Base-by-base conservation (phyloP, 73 alveolate species). In the Paramecium caudatum region DNA sequence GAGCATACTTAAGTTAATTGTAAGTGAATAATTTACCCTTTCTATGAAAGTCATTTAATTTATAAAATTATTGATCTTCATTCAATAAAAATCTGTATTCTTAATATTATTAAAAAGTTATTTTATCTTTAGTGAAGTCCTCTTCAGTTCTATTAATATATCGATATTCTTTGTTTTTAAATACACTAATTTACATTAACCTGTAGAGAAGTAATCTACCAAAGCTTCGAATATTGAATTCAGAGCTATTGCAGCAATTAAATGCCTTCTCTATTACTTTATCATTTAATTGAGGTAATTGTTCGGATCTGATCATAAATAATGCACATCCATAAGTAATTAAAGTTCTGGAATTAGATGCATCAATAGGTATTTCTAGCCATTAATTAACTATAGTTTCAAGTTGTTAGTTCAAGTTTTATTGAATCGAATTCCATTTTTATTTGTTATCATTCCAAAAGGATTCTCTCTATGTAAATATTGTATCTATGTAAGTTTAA, bases 141-240 rank as follows among this genome's bases (percentile, higher is more conserved):
- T 65, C 50, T 1, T 3, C 48, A 4, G 27, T 36, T 33, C 47
- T 36, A 3, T 4, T 3, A 8, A 13, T 36, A 9, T 65, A 33
- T 13, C 34, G 32, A 34, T 33, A 65, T 32, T 36, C 8, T 33
- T 30, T 33, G 15, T 65, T 19, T 12, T 65, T 33, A 65, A 33
- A 33, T 25, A 33, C 49, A 30, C 47, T 9, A 34, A 65, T 33
- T 43, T 65, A 33, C 27, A 65, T 65, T 65, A 65, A 65, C 34
- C 83, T 65, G 34, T 33, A 65, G 3, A 65, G 61, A 5, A 65
- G 48, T 4, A 65, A 5, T 21, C 39, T 65, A 7, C 83, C 83
- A 25, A 65, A 65, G 17, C 47, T 36, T 65, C 83, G 23, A 32
- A 65, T 65, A 65, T 65, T 65, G 1, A 65, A 65, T 33, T 65